Base-by-base conservation (phyloP, 768 basidiomycete genomes). In the Naematelia aurantialba region DNA sequence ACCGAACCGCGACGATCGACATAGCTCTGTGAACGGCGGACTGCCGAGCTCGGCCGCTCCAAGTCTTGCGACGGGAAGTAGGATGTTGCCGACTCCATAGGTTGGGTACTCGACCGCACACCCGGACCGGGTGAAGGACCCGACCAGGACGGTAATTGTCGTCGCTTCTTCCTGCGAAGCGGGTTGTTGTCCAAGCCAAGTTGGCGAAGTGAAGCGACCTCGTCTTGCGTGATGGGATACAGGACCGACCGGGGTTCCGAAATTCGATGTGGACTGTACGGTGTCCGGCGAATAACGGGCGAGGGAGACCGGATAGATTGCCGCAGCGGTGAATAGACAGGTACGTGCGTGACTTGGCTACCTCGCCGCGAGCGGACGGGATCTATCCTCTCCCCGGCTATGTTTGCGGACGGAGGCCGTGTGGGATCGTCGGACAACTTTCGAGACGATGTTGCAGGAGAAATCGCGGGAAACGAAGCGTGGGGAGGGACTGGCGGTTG, bases 91-190 rank as follows among this genome's bases (percentile, higher is more conserved):
- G 44, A 42, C 42, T 74, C 72, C 8, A 55, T 19, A 11, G 72
- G 72, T 13, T 55, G 25, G 26, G 48, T 49, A 4, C 54, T 59
- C 5, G 34, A 12, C 52, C 52, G 52, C 12, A 17, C 52, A 34
- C 34, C 25, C 29, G 21, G 49, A 4, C 53, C 50, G 46, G 66
- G 65, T 14, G 64, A 61, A 10, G 65, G 54, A 19, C 56, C 67
- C 17, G 69, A 70, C 72, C 69, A 70, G 44, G 65, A 69, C 11
- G 69, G 72, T 27, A 62, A 46, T 3, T 67, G 64, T 34, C 60
- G 58, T 14, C 65, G 48, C 21, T 56, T 62, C 44, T 29, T 39
- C 10, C 55, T 25, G 22, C 72, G 57, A 1, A 74, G 55, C 4
- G 72, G 72, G 47, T 74, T 74, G 47, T 74, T 71, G 8, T n/a